Evolutionary conservation across 306 rosid species (phyloP).

Genomic region (Casuarina cunninghamiana): DNA sequence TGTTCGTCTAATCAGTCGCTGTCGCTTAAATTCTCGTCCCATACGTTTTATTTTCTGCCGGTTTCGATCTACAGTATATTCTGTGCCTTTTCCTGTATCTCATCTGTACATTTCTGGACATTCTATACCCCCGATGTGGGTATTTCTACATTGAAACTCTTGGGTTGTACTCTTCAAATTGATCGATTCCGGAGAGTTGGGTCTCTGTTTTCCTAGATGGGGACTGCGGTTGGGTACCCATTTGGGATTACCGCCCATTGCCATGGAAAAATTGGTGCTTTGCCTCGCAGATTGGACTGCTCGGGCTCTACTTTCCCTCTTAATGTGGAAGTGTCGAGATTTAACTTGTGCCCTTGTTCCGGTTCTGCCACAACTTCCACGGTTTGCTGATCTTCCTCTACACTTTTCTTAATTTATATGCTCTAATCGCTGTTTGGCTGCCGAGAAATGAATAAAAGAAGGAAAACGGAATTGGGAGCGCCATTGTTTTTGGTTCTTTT

Average conservation of each 20-base stretch:
- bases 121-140: background rate
- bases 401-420: background rate
- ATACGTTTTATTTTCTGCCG: background rate
- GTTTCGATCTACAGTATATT: background rate
- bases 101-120: background rate
- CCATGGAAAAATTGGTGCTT: conserved; percentile 29
- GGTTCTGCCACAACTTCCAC: conserved; percentile 33
- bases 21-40: background rate
- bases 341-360: conserved; percentile 35
- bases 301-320: conserved; percentile 42
- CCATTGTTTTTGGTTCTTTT: background rate
- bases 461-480: background rate
- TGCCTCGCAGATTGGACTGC: conserved; percentile 30
- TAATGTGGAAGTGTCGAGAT: conserved; percentile 44
- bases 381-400: conserved; percentile 37
- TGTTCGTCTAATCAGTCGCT: background rate
- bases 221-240: conserved; percentile 45
- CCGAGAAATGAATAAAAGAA: background rate
- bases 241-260: conserved; percentile 40
- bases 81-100: conserved; percentile 18
- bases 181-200: conserved; percentile 14
- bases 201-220: conserved; percentile 42
- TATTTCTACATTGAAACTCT: conserved; percentile 1
- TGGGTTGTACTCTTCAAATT: conserved; percentile 8
- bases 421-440: background rate